Evolutionary conservation across 2,329 filamentous ascomycete species (phyloP).

Genomic region (Coniochaeta ligniaria): DNA sequence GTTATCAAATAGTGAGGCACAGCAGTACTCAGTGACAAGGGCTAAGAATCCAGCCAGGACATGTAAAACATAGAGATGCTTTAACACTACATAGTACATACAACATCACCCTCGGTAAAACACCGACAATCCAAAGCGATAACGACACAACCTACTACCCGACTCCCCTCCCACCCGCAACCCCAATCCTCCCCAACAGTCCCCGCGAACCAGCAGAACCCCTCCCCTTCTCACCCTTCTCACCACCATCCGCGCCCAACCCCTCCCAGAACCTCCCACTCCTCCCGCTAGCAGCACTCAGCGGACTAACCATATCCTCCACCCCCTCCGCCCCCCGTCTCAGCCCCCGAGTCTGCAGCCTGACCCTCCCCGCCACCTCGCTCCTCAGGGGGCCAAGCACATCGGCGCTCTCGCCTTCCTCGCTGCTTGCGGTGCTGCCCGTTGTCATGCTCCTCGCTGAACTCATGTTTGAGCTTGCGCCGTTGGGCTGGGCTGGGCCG

Average conservation of each 20-base stretch:
- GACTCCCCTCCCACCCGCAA: too few species aligned
- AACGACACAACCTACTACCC: too few species aligned
- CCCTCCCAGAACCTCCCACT: neutral
- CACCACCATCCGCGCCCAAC: neutral
- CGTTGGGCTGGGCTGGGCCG: constrained; percentile 1
- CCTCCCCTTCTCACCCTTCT: neutral
- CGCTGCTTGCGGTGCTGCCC: constrained; percentile 8
- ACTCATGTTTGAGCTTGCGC: constrained; percentile 6
- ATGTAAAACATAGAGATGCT: too few species aligned
- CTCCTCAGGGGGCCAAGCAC: neutral
- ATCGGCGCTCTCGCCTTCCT: neutral
- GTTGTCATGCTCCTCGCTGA: constrained; percentile 21
- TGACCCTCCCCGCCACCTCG: neutral
- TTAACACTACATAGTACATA: too few species aligned
- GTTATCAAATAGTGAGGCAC: too few species aligned
- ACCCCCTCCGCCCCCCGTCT: neutral
- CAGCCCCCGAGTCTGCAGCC: neutral
- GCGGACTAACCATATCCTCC: constrained; percentile 10
- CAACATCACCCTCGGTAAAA: too few species aligned
- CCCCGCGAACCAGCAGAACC: neutral
- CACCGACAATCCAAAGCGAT: too few species aligned
- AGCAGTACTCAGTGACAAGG: too few species aligned
- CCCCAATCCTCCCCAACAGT: too few species aligned
- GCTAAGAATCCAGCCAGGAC: too few species aligned
- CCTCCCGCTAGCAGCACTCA: constrained; percentile 6